Evolutionary conservation across 2,329 filamentous ascomycete species (phyloP), one percentile per base, ranked within the genome.

Genomic region (Teratosphaeria gauchensis): DNA sequence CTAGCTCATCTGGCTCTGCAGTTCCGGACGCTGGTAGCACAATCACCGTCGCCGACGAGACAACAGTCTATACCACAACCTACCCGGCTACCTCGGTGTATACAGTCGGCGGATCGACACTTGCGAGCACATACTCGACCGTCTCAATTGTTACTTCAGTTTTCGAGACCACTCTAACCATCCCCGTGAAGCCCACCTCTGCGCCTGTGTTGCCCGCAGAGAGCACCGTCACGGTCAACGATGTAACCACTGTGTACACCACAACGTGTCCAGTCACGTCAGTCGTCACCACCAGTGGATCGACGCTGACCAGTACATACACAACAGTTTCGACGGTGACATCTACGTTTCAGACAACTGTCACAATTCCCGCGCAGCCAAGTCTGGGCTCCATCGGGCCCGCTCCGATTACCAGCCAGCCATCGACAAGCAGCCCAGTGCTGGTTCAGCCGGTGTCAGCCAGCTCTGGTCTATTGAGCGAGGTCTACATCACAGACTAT

Each of bases 291-390:
- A 55, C 57, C 31, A 53, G 52, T 3, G 31, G 51, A 24, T 24
- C 28, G 19, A 59, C 60, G 11, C 30, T 59, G 12, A 57, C 57
- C 7, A 61, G 58, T 31, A 61, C 57, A 9, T 59, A 61, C 48
- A 58, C 52, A 30, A 61, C 62, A 16, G 42, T 58, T 24, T 62
- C 62, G 28, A 62, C 62, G 28, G 33, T 62, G n/a, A 62, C 62
- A 1, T 56, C 58, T 16, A 60, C 48, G 12, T 55, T 38, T 12
- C 28, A 30, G 31, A 48, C 42, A 8, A 48, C 42, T 19, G 16
- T 48, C 19, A 48, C 19, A 8, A 8, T 48, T 8, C n/a, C 42
- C 42, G 16, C 9, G 42, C 2, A 52, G 21, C 24, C 51, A n/a
- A 19, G 19, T 16, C n/a, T n/a, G 42, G 42, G 19, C 42, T 19